Evolutionary conservation across 2,329 filamentous ascomycete genomes (phyloP).

Genomic region (Chrysoporthe deuterocubensis): DNA sequence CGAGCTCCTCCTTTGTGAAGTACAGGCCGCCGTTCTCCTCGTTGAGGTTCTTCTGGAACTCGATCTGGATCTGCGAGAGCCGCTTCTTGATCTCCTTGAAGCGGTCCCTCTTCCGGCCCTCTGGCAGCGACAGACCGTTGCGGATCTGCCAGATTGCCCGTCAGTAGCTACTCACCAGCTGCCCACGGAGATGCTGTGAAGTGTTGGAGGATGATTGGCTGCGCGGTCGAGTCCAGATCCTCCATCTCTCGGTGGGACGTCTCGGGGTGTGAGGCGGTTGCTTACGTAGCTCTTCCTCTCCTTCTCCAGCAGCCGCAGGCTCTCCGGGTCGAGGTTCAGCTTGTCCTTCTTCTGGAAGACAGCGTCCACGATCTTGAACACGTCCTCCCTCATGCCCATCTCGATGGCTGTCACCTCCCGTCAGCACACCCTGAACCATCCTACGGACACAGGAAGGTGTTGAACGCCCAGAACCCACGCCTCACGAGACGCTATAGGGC

Average conservation of each 20-base stretch:
- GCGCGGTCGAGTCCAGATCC: too few species aligned
- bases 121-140: constrained; percentile 74
- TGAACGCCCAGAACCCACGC: too few species aligned
- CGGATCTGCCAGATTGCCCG: constrained; percentile 50
- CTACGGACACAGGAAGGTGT: not conserved
- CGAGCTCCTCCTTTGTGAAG: constrained; percentile 74
- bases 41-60: constrained; percentile 80
- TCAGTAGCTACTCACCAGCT: not conserved
- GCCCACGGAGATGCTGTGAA: too few species aligned
- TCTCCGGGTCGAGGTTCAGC: constrained; percentile 67
- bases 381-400: constrained; percentile 79
- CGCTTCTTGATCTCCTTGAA: constrained; percentile 89
- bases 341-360: constrained; percentile 60
- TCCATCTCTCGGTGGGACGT: not conserved
- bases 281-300: constrained; percentile 69
- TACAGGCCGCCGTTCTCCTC: constrained; percentile 82
- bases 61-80: constrained; percentile 73
- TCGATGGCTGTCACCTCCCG: constrained; percentile 58
- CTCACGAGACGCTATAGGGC: too few species aligned
- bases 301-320: constrained; percentile 73
- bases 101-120: constrained; percentile 71
- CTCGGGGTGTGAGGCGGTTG: not conserved
- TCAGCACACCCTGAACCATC: not conserved
- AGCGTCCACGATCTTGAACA: constrained; percentile 69
- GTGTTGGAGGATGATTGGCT: accelerated